phyloP scores from a whole-genome alignment of 2,329 filamentous ascomycete genomes.

The Aspergillus aculeatus region DNA sequence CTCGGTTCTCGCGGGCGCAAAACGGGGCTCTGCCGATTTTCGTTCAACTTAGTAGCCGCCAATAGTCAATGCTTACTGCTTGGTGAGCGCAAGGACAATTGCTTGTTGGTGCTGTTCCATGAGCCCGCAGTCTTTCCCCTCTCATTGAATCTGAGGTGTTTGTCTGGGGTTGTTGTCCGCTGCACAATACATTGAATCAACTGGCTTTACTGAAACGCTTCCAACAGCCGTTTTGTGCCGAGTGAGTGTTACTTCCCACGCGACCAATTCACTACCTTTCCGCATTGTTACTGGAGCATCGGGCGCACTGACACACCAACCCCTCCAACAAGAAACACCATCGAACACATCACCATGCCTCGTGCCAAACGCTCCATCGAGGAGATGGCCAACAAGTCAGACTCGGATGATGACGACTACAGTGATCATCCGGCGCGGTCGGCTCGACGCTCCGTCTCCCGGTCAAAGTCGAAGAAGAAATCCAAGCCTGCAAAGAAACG shows the following conservation, averaged over 20 bases:
- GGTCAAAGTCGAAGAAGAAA: conserved; percentile 36
- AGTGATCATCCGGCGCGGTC: conserved; percentile 35
- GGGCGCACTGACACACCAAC: conserved; percentile 5
- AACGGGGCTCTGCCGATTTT: not conserved
- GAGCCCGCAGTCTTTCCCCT: conserved; percentile 3
- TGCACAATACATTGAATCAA: not conserved
- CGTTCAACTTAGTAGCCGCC: not conserved
- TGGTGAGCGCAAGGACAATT: conserved; percentile 11
- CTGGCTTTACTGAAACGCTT: not conserved
- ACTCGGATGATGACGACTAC: conserved; percentile 48
- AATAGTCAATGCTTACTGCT: not conserved
- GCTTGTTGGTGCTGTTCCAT: conserved; percentile 10
- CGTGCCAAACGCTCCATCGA: conserved; percentile 43
- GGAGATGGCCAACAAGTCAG: conserved; percentile 45
- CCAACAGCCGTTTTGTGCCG: not conserved
- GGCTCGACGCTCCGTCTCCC: conserved; percentile 27
- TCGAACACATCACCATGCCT: conserved; percentile 29
- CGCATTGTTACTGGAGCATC: not conserved
- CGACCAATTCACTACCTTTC: not conserved
- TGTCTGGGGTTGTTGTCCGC: conserved; percentile 13
- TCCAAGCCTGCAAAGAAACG: conserved; percentile 36
- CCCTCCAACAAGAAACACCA: not conserved
- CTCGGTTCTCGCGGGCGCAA: not conserved
- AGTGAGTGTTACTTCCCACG: not conserved
- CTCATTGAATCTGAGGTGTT: conserved; percentile 9